A percentile compares a stretch with the other conserved stretches of the same genome.
Evolutionary conservation across 2,329 filamentous ascomycete genomes (phyloP).

Genomic region (Shiraia bambusicola): DNA sequence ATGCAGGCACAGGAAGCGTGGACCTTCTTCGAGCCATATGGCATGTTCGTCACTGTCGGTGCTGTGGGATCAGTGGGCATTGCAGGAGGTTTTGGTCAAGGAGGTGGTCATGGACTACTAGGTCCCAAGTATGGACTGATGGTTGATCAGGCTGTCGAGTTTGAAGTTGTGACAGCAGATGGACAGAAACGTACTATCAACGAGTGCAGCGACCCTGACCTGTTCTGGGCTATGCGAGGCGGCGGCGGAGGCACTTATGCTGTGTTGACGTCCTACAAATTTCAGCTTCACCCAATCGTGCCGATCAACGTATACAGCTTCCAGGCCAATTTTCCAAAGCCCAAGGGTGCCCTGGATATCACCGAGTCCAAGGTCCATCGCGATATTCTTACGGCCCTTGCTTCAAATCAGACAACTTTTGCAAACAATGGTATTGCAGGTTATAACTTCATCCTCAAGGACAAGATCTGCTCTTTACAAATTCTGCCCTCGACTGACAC

Average conservation of each 20-base stretch:
- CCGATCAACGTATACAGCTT: conserved; percentile 42
- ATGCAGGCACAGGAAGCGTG: conserved; percentile 41
- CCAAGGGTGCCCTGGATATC: conserved; percentile 26
- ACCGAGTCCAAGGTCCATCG: conserved; percentile 35
- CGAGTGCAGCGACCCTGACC: conserved; percentile 36
- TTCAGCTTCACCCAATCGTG: conserved; percentile 37
- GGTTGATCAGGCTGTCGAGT: conserved; percentile 41
- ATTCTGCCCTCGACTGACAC: conserved; percentile 32
- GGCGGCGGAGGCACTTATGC: conserved; percentile 42
- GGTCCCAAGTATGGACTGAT: conserved; percentile 48
- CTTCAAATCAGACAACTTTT: conserved; percentile 34
- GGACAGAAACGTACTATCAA: conserved; percentile 35
- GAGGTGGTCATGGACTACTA: conserved; percentile 59
- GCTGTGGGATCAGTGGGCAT: conserved; percentile 52
- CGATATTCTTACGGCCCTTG: conserved; percentile 34
- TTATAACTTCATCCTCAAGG: conserved; percentile 38
- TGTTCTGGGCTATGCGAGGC: conserved; percentile 43
- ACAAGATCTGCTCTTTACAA: conserved; percentile 37
- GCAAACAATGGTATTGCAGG: conserved; percentile 35
- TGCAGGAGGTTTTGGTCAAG: conserved; percentile 46
- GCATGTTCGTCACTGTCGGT: conserved; percentile 40
- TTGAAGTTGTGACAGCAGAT: conserved; percentile 39
- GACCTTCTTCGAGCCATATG: conserved; percentile 36
- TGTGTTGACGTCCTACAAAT: conserved; percentile 41
- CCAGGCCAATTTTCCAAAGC: conserved; percentile 30